phyloP scores from a whole-genome alignment of 371 early-diverging fungal genomes.

The Apophysomyces elegans region DNA sequence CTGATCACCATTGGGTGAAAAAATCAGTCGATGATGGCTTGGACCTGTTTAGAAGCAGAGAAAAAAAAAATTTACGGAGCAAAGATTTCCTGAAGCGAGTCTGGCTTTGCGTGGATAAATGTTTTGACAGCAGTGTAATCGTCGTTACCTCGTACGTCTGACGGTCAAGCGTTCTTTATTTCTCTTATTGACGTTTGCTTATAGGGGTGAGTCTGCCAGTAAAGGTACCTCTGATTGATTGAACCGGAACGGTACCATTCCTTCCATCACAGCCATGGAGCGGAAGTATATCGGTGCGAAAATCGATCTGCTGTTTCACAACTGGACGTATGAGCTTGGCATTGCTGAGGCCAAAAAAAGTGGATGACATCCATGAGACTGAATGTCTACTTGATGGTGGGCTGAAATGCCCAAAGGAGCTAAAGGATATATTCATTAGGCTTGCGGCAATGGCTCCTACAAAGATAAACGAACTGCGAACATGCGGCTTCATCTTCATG shows the following conservation, averaged over 20 bases:
- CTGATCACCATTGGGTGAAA: background rate
- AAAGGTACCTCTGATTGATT: background rate
- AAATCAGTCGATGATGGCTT: too few relatives aligned
- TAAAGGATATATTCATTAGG: background rate
- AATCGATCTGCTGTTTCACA: background rate
- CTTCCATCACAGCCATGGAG: background rate
- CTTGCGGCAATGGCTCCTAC: background rate
- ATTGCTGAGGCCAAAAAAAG: slow-evolving; percentile 5
- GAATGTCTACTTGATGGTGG: background rate
- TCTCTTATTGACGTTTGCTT: slow-evolving; percentile 4
- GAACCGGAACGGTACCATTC: background rate
- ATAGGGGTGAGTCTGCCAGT: slow-evolving; percentile 1
- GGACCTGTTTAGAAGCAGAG: too few relatives aligned
- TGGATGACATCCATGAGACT: background rate
- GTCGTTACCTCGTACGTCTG: slow-evolving; percentile 1
- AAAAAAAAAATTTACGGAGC: background rate
- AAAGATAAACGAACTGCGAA: background rate
- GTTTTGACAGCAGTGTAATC: background rate
- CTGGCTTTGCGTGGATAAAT: background rate
- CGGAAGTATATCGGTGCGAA: slow-evolving; percentile 1
- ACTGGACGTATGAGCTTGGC: background rate
- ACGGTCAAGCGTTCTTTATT: background rate
- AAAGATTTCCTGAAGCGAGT: slow-evolving; percentile 1
- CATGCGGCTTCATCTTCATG: slow-evolving; percentile 5
- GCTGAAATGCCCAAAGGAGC: slow-evolving; percentile 3